A percentile compares a stretch with the other conserved stretches of the same genome.
These are phyloP conservation scores for Starmera dryadoides DNA, from an alignment of 805 yeast genomes.

Conservation along the genomic window DNA sequence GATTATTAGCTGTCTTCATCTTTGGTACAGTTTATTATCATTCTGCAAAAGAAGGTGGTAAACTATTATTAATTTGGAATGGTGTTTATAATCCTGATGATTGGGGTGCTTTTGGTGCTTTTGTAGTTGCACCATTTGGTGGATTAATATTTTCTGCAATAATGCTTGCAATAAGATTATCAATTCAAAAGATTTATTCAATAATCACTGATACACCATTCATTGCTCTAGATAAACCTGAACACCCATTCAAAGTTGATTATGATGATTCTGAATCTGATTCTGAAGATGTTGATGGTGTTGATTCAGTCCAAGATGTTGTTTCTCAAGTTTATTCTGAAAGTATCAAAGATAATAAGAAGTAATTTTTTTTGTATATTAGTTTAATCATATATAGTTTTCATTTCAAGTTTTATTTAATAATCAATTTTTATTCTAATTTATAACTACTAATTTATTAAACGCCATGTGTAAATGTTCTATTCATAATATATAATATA, in stretches of 20 bases:
- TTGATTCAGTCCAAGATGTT: background rate
- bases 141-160: conserved; percentile 54
- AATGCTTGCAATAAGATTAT: conserved; percentile 43
- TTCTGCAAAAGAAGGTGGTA: conserved; percentile 69
- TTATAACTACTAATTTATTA: too few species aligned
- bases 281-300: background rate
- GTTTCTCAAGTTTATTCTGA: background rate
- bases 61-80: conserved; percentile 63
- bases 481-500: too few species aligned
- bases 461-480: too few species aligned
- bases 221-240: conserved; percentile 26
- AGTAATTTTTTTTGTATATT: too few species aligned
- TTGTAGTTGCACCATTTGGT: conserved; percentile 84
- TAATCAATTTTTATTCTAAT: too few species aligned
- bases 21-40: conserved; percentile 79
- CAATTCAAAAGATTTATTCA: conserved; percentile 17
- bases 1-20: conserved; percentile 69
- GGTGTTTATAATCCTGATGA: conserved; percentile 70
- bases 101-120: conserved; percentile 95
- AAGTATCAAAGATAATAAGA: too few species aligned
- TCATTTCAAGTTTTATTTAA: too few species aligned
- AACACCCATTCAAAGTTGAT: background rate
- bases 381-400: too few species aligned
- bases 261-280: background rate
- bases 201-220: conserved; percentile 16